phyloP scores from a whole-genome alignment of 257 asterid species.

The Anisodus acutangulus region DNA sequence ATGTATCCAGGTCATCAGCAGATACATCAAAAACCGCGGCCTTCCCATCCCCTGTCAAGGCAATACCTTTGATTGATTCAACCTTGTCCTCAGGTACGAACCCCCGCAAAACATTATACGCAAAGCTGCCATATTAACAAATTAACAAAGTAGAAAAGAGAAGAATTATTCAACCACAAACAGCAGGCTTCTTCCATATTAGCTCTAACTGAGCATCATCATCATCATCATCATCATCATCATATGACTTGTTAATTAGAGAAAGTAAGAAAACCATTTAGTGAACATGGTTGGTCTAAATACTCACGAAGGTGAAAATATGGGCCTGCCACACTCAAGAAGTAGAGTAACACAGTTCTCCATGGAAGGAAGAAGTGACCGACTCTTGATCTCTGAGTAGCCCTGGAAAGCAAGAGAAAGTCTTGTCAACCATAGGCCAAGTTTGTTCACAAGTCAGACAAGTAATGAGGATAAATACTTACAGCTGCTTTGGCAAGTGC shows the following conservation, averaged over 20 bases:
- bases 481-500: conserved; percentile 96
- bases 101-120: conserved; percentile 65
- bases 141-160: background rate
- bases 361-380: conserved; percentile 83
- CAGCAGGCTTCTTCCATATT: conserved; percentile 3
- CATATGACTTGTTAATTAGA: background rate
- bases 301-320: conserved; percentile 74
- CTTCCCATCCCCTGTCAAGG: conserved; percentile 83
- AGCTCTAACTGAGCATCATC: background rate
- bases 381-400: conserved; percentile 75
- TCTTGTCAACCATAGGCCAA: conserved; percentile 28
- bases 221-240: background rate
- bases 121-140: conserved; percentile 54
- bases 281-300: conserved; percentile 12
- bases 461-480: conserved; percentile 37
- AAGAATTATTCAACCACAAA: background rate
- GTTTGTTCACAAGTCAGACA: background rate
- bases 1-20: conserved; percentile 59
- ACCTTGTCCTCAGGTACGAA: conserved; percentile 86
- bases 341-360: conserved; percentile 79
- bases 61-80: conserved; percentile 80
- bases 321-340: conserved; percentile 74
- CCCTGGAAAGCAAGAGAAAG: conserved; percentile 55
- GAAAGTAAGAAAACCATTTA: conserved; percentile 15
- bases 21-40: conserved; percentile 92